Evolutionary conservation across 2,329 filamentous ascomycete species (phyloP).

Genomic region (Penicillium sp.): DNA sequence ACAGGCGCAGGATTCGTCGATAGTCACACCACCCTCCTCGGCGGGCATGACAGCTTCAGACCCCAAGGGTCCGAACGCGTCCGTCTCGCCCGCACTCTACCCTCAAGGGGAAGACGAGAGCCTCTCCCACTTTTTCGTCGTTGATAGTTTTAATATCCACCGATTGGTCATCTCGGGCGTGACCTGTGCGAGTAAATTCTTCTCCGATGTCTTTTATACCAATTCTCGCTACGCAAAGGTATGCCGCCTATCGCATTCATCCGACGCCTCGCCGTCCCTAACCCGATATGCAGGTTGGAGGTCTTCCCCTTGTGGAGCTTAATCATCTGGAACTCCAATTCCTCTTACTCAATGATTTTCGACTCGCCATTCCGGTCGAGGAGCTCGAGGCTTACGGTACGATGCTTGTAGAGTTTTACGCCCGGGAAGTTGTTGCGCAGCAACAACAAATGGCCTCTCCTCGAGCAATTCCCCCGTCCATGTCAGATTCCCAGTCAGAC

Average conservation of each 20-base stretch:
- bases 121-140: slow-evolving; percentile 77
- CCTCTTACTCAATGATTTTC: slow-evolving; percentile 90
- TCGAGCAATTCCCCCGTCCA: slow-evolving; percentile 15
- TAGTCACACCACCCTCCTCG: slow-evolving; percentile 40
- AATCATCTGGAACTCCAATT: slow-evolving; percentile 98
- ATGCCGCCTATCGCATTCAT: slow-evolving; percentile 39
- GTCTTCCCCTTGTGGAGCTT: slow-evolving; percentile 83
- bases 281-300: slow-evolving; percentile 69
- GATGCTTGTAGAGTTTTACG: slow-evolving; percentile 98
- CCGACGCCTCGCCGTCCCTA: neutral
- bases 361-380: slow-evolving; percentile 87
- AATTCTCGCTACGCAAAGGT: slow-evolving; percentile 99
- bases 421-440: slow-evolving; percentile 77
- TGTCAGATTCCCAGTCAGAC: slow-evolving; percentile 23
- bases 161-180: slow-evolving; percentile 94
- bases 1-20: slow-evolving; percentile 24
- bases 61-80: slow-evolving; percentile 28
- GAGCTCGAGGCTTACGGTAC: slow-evolving; percentile 96
- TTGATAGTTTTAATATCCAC: slow-evolving; percentile 99
- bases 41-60: slow-evolving; percentile 36
- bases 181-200: slow-evolving; percentile 98
- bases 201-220: slow-evolving; percentile 97
- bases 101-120: slow-evolving; percentile 49
- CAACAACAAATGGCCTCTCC: slow-evolving; percentile 39
- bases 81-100: slow-evolving; percentile 34